Percentiles rank a stretch among this genome's conserved stretches.
These are phyloP conservation scores for Ascochyta clinopodiicola DNA, from an alignment of 2,329 filamentous ascomycete genomes.

Conservation along the genomic window DNA sequence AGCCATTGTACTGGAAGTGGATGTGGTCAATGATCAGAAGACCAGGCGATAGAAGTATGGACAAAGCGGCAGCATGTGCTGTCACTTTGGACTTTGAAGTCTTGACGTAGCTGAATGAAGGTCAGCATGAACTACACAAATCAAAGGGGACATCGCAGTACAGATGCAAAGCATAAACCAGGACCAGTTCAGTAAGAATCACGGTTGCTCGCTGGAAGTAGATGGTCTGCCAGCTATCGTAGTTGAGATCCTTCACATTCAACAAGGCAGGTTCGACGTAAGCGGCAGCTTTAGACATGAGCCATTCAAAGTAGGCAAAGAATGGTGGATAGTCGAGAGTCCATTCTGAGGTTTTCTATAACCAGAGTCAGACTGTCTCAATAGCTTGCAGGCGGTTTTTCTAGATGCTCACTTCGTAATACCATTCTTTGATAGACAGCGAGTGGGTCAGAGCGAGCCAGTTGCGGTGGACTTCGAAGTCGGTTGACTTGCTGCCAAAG, in stretches of 20 bases:
- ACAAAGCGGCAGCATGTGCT: constrained; percentile 85
- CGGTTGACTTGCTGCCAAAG: constrained; percentile 84
- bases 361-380: constrained; percentile 18
- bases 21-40: constrained; percentile 98
- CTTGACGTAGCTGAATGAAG: constrained; percentile 70
- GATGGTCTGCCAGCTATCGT: constrained; percentile 91
- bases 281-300: constrained; percentile 79
- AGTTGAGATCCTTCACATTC: constrained; percentile 77
- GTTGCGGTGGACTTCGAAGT: constrained; percentile 98
- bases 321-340: constrained; percentile 98
- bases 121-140: constrained; percentile 18
- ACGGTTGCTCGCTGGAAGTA: constrained; percentile 94
- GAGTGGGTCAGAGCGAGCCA: constrained; percentile 97
- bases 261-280: constrained; percentile 84
- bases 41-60: constrained; percentile 88
- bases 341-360: constrained; percentile 92
- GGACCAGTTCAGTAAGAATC: constrained; percentile 80
- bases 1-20: constrained; percentile 98
- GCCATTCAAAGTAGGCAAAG: constrained; percentile 97
- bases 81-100: constrained; percentile 75
- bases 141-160: constrained; percentile 49
- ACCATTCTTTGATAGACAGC: constrained; percentile 87
- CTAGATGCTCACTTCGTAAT: constrained; percentile 71
- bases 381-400: neutral
- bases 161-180: constrained; percentile 82